Percentiles rank a stretch among this genome's conserved stretches.
Evolutionary conservation across 345 rosid genomes (phyloP).

Genomic region (Eucalyptus decipiens): DNA sequence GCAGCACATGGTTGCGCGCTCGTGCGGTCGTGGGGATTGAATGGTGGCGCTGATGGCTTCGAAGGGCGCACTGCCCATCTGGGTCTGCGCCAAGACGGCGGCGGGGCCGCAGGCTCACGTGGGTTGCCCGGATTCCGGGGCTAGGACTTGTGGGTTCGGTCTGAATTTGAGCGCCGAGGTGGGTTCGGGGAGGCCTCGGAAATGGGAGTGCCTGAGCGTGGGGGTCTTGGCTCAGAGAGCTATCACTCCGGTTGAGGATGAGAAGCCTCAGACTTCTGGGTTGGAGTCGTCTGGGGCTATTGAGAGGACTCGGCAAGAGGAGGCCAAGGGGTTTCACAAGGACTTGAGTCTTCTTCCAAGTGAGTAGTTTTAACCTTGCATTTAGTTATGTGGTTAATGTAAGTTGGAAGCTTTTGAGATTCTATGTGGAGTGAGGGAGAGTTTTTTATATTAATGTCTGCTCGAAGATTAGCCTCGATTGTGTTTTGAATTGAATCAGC

Average conservation of each 20-base stretch:
- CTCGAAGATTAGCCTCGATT: neutral
- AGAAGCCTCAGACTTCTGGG: constrained; percentile 23
- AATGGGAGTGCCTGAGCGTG: constrained; percentile 34
- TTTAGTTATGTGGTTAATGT: neutral
- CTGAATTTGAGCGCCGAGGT: constrained; percentile 8
- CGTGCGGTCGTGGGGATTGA: neutral
- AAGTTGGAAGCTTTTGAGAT: neutral
- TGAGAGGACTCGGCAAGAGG: constrained; percentile 17
- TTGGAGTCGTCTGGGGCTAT: constrained; percentile 30
- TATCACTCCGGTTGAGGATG: constrained; percentile 51
- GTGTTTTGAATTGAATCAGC: neutral
- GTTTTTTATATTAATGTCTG: neutral
- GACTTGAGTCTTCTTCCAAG: constrained; percentile 85
- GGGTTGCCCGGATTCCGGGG: constrained; percentile 16
- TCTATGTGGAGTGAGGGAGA: neutral
- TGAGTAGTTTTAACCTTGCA: constrained; percentile 16
- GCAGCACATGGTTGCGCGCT: neutral
- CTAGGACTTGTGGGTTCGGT: constrained; percentile 16
- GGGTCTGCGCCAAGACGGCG: constrained; percentile 33
- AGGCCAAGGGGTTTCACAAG: constrained; percentile 34
- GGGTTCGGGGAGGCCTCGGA: neutral
- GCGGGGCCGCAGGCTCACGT: neutral
- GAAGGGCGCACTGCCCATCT: constrained; percentile 29
- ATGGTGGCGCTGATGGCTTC: constrained; percentile 31
- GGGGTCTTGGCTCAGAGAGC: constrained; percentile 30